Conservation (phyloP, 768 basidiomycete species). For the Mycena metata region DNA sequence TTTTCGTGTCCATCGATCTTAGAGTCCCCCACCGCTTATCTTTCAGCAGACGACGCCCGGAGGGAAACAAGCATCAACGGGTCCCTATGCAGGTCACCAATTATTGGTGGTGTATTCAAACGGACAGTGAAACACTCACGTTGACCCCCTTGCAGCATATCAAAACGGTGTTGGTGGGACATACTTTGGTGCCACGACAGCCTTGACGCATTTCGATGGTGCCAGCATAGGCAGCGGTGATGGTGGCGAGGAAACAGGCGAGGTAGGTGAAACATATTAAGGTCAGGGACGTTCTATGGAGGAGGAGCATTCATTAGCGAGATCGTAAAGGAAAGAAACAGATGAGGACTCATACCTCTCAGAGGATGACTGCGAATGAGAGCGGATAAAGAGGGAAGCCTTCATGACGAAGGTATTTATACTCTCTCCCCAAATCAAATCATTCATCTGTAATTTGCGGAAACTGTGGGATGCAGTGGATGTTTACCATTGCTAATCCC, state of each 20-base stretch:
- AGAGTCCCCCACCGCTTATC: conserved; percentile 14
- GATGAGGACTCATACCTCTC: conserved; percentile 6
- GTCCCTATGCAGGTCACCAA: conserved; percentile 19
- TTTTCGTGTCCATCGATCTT: conserved; percentile 12
- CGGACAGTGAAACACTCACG: conserved; percentile 13
- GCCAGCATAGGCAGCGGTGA: conserved; percentile 18
- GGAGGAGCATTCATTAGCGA: conserved; percentile 12
- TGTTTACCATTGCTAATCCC: conserved; percentile 13
- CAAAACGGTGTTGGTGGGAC: conserved; percentile 17
- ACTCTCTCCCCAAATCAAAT: conserved; percentile 14
- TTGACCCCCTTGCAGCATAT: conserved; percentile 22
- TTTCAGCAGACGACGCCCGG: conserved; percentile 20
- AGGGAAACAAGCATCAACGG: conserved; percentile 23
- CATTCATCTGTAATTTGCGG: conserved; percentile 12
- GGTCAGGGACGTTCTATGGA: conserved; percentile 20
- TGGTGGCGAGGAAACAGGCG: conserved; percentile 12
- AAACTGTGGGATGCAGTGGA: background rate
- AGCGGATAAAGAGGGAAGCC: conserved; percentile 8
- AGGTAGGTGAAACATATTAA: conserved; percentile 21
- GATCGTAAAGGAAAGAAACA: conserved; percentile 13
- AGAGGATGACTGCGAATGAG: conserved; percentile 9
- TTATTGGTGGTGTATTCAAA: conserved; percentile 14
- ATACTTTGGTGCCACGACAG: conserved; percentile 23
- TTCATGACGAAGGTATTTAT: conserved; percentile 14
- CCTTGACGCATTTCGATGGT: conserved; percentile 25